Evolutionary conservation across 306 rosid genomes (phyloP), one percentile per base, ranked within the genome.

Genomic region (Vigna reflexopilosa): DNA sequence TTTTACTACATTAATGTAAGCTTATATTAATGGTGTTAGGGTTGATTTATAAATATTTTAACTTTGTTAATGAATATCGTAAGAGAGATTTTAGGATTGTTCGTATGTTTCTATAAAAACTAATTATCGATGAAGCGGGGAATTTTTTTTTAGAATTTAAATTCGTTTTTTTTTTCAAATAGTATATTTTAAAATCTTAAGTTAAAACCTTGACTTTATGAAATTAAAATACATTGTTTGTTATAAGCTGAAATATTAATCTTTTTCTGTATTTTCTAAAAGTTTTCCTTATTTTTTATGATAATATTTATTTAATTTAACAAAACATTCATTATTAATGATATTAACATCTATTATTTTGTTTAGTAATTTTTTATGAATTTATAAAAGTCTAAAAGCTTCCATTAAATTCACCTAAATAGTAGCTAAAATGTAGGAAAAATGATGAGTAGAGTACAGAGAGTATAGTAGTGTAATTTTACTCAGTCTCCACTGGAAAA

Each of bases 401-500:
- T 1, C 3, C 28, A 3, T 26, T 2, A 6, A 24, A 22, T 11
- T 24, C 3, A 56, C 6, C 32, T 3, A 9, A 13, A 56, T 13
- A 13, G 3, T 26, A 26, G 28, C 1, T 24, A 24, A 4, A 64
- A 36, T 20, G 2, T 4, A 15, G 6, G 20, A 26, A 48, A 49
- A 26, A 26, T 26, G 28, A 26, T 26, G 34, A 54, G 11, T 19
- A 36, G 20, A 62, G 28, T 16, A 34, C 0, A 5, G 5, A 30
- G 34, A 30, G 34, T 30, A 30, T 34, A 36, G 28, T 17, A 65
- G 70, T 65, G 50, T 38, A 34, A 64, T 14, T 57, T 73, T 12
- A 13, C 71, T 32, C 2, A 9, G 45, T 9, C 13, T 54, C 83
- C 79, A 80, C 83, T 73, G 5, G 42, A 49, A 63, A 14, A 28